phyloP scores from a whole-genome alignment of 352 stramenopile species.

The Elongisporangium prolatum region DNA sequence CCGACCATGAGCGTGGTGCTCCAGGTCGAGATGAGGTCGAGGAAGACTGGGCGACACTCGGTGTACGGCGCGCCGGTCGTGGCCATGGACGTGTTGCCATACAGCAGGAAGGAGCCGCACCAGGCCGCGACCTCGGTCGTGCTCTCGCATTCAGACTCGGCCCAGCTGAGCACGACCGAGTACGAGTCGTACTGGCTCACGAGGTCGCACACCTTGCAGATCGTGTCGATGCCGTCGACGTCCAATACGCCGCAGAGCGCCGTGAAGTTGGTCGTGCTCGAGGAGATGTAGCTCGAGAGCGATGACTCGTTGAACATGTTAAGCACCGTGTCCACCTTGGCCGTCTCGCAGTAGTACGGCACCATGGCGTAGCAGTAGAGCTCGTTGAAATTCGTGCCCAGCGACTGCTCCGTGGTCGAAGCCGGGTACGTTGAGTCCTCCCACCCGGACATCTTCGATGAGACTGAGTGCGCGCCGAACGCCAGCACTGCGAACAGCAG shows the following conservation, averaged over 20 bases:
- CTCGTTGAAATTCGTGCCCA: constrained; percentile 71
- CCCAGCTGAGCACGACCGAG: constrained; percentile 60
- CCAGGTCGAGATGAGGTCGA: constrained; percentile 66
- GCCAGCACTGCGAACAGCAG: constrained; percentile 62
- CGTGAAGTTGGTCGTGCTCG: constrained; percentile 42
- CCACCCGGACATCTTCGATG: constrained; percentile 57
- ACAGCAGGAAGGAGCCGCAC: constrained; percentile 66
- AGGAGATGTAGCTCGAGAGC: constrained; percentile 30
- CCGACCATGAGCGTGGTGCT: constrained; percentile 51
- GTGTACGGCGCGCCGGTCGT: constrained; percentile 54
- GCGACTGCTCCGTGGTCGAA: constrained; percentile 30
- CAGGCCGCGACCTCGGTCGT: constrained; percentile 55
- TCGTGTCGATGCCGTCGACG: constrained; percentile 35
- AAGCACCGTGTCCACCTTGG: constrained; percentile 38
- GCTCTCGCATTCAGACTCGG: constrained; percentile 44
- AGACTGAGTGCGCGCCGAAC: constrained; percentile 47
- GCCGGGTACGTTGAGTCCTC: constrained; percentile 34
- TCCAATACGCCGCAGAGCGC: constrained; percentile 39
- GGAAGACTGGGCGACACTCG: constrained; percentile 55
- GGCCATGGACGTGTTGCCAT: constrained; percentile 29
- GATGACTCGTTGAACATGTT: constrained; percentile 44
- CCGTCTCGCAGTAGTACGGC: constrained; percentile 68
- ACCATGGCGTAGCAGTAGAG: constrained; percentile 82
- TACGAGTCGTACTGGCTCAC: constrained; percentile 56
- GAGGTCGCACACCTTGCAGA: constrained; percentile 59